A percentile compares a stretch with the other conserved stretches of the same genome.
phyloP scores from a whole-genome alignment of 331 rosid genomes.

The Saraca asoca region DNA sequence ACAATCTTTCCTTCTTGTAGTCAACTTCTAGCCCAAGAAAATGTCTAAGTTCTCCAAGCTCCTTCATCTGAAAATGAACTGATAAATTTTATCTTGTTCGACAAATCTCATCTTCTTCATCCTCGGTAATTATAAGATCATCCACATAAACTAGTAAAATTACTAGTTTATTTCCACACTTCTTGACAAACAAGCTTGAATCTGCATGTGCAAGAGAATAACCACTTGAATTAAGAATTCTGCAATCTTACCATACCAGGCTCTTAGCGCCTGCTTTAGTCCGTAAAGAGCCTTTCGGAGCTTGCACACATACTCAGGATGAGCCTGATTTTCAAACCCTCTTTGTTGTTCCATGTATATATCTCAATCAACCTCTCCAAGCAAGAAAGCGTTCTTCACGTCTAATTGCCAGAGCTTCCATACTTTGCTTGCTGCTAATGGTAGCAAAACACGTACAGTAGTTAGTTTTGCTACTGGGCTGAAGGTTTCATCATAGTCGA shows the following conservation, averaged over 20 bases:
- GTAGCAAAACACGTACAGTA: not conserved
- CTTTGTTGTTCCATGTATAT: not conserved
- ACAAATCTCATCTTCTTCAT: not conserved
- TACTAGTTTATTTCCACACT: not conserved
- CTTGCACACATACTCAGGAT: too few relatives aligned
- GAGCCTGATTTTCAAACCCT: not conserved
- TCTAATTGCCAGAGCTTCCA: not conserved
- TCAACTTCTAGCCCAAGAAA: conserved; percentile 7
- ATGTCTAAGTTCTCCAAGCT: not conserved
- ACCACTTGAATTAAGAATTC: not conserved
- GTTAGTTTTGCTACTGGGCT: too few relatives aligned
- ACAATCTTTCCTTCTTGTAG: conserved; percentile 3
- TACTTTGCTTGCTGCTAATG: not conserved
- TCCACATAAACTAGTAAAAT: not conserved
- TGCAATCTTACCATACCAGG: not conserved
- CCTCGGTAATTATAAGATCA: not conserved
- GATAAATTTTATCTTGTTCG: not conserved
- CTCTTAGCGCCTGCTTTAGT: not conserved
- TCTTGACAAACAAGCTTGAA: not conserved
- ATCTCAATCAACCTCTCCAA: not conserved
- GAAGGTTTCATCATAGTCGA: too few relatives aligned
- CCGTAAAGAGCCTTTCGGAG: too few relatives aligned
- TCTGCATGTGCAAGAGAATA: not conserved
- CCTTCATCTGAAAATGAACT: conserved; percentile 3
- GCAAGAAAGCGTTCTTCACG: too few relatives aligned